These are phyloP conservation scores for Ustilago hordei DNA, from an alignment of 1,284 basidiomycete genomes.

Conservation along the genomic window DNA sequence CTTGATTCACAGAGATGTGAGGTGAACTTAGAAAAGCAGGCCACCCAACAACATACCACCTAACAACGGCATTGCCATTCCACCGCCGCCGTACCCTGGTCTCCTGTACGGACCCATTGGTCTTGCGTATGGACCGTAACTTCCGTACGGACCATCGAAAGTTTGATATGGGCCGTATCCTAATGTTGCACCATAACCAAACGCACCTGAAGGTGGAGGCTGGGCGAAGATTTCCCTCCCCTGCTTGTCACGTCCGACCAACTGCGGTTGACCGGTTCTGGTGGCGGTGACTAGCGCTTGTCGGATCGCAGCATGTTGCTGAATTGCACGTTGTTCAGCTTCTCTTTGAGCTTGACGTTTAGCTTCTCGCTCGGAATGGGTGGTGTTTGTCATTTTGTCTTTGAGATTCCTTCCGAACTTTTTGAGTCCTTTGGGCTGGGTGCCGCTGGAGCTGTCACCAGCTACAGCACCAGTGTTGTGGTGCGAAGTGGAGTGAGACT, in stretches of 20 bases:
- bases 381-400: conserved; percentile 66
- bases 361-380: conserved; percentile 61
- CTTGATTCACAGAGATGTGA: background rate
- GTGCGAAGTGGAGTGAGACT: background rate
- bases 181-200: conserved; percentile 38
- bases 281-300: conserved; percentile 38
- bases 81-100: conserved; percentile 28
- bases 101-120: conserved; percentile 45
- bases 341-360: conserved; percentile 50
- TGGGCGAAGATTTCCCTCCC: conserved; percentile 56
- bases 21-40: conserved; percentile 38
- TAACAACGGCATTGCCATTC: conserved; percentile 27
- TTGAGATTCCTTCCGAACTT: conserved; percentile 65
- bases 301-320: conserved; percentile 45
- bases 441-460: background rate
- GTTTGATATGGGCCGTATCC: conserved; percentile 54
- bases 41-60: conserved; percentile 55
- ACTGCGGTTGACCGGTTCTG: conserved; percentile 52
- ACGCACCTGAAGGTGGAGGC: conserved; percentile 48
- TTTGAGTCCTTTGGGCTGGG: conserved; percentile 42
- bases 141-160: conserved; percentile 37
- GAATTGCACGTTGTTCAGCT: conserved; percentile 52
- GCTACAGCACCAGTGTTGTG: background rate
- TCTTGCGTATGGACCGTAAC: conserved; percentile 36
- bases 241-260: conserved; percentile 44